Evolutionary conservation across 1,284 basidiomycete species (phyloP), one percentile per base, ranked within the genome.

Genomic region (Laetiporus sulphureus): DNA sequence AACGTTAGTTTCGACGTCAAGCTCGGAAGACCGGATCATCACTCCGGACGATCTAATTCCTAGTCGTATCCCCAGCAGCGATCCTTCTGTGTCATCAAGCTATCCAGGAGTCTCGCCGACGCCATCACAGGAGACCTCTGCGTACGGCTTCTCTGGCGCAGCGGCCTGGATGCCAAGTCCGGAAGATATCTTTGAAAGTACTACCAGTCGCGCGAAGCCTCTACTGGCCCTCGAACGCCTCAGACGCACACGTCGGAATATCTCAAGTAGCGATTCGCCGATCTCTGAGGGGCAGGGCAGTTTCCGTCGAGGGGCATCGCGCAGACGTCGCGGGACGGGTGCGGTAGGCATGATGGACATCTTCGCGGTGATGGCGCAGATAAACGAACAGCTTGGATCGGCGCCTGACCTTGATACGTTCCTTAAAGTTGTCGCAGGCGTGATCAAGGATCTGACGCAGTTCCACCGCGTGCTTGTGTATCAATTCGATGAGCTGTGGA

Each of bases 381-480:
- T 91, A 56, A 91, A 91, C 59, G 86, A 92, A 49, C 90, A 93
- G 61, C 72, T 92, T 4, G 78, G 79, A 0, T 71, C 73, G 3
- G 82, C 88, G 2, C 67, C 73, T 0, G 83, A 90, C 51, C 60
- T 93, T 39, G 77, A 84, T 6, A 66, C 67, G 13, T 90, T 91
- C 59, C 64, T 92, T 57, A 84, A 90, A 54, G 73, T 91, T 38
- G 76, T 79, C 0, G 87, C 87, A 5, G 87, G 89, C 3, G 73
- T 92, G 18, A 75, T 92, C 47, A 86, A 89, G 59, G 88, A 93
- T 55, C 58, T 93, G 45, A 85, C 84, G 5, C 83, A 84, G 57
- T 91, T 91, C 57, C 86, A 91, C 58, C 75, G 90, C 7, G 86
- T 91, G n/a, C 68, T 94, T 61, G 72, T 91, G n/a, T 93, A 93